Evolutionary conservation across 1,139 yeast genomes (phyloP).

Genomic region (Tardiomyces blankii): DNA sequence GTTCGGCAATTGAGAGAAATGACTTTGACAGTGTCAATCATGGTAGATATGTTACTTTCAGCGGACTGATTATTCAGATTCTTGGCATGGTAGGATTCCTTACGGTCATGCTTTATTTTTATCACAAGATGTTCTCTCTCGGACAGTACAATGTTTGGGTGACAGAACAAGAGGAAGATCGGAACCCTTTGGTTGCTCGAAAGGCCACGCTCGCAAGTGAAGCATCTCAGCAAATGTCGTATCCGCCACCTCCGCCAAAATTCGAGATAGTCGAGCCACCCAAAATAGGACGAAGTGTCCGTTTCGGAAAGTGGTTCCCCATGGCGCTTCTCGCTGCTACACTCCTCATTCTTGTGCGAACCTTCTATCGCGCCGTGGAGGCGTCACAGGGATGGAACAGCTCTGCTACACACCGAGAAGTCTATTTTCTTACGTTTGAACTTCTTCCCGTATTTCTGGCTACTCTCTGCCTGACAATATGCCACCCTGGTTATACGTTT

Average conservation of each 20-base stretch:
- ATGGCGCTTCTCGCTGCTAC: slow-evolving; percentile 19
- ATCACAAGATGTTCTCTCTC: slow-evolving; percentile 30
- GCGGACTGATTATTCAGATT: slow-evolving; percentile 73
- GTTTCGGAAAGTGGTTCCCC: neutral
- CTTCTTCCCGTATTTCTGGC: slow-evolving; percentile 43
- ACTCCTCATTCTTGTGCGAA: slow-evolving; percentile 53
- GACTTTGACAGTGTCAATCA: slow-evolving; percentile 24
- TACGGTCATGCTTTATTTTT: slow-evolving; percentile 43
- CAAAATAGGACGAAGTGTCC: too few species aligned
- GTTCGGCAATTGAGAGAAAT: slow-evolving; percentile 29
- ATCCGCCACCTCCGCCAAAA: too few species aligned
- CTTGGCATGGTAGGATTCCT: slow-evolving; percentile 58
- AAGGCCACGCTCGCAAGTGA: too few species aligned
- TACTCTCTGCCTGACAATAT: neutral
- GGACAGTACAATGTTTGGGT: too few species aligned
- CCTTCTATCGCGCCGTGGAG: slow-evolving; percentile 74
- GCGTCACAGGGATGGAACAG: slow-evolving; percentile 76
- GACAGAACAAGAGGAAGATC: too few species aligned
- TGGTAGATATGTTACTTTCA: slow-evolving; percentile 74
- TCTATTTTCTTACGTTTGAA: slow-evolving; percentile 65
- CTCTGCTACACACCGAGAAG: slow-evolving; percentile 56
- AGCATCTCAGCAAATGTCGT: too few species aligned
- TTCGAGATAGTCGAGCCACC: too few species aligned
- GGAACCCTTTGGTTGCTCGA: too few species aligned
- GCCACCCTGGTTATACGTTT: neutral